Percentiles rank a stretch among this genome's conserved stretches.
Conservation (phyloP, 306 rosid genomes). For the Malus asiatica region DNA sequence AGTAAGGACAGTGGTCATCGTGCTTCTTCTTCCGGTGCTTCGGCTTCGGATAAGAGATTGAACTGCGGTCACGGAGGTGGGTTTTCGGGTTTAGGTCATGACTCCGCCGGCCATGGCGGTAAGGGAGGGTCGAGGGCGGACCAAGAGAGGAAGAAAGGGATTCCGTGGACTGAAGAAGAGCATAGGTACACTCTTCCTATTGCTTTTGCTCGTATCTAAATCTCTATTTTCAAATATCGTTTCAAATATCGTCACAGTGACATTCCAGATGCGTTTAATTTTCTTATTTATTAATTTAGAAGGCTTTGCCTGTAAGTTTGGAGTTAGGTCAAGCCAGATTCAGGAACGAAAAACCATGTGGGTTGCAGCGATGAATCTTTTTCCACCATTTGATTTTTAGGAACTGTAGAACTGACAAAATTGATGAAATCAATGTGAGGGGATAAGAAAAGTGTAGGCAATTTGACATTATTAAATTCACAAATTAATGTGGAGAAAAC, state of each 20-base stretch:
- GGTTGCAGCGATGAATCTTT: not conserved
- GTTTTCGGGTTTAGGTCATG: constrained; percentile 57
- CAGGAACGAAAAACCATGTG: not conserved
- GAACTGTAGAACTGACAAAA: too few relatives aligned
- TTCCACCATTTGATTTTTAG: not conserved
- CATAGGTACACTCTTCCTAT: constrained; percentile 49
- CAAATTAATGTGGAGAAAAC: not conserved
- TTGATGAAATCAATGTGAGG: not conserved
- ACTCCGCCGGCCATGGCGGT: constrained; percentile 45
- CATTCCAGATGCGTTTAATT: not conserved
- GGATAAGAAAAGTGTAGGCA: not conserved
- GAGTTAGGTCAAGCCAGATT: not conserved
- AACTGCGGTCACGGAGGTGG: constrained; percentile 57
- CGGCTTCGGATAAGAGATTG: constrained; percentile 61
- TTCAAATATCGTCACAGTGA: too few relatives aligned
- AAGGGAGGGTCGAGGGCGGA: constrained; percentile 89
- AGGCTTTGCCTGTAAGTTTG: not conserved
- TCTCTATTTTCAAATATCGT: too few relatives aligned
- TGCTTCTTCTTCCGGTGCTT: constrained; percentile 38
- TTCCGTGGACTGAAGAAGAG: constrained; percentile 99
- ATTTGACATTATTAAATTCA: not conserved
- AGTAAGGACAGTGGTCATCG: constrained; percentile 37
- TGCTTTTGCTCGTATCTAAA: not conserved
- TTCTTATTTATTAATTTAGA: not conserved
- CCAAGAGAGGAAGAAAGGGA: constrained; percentile 90